phyloP scores from a whole-genome alignment of 2,329 filamentous ascomycete genomes.

The Fusarium sp. region DNA sequence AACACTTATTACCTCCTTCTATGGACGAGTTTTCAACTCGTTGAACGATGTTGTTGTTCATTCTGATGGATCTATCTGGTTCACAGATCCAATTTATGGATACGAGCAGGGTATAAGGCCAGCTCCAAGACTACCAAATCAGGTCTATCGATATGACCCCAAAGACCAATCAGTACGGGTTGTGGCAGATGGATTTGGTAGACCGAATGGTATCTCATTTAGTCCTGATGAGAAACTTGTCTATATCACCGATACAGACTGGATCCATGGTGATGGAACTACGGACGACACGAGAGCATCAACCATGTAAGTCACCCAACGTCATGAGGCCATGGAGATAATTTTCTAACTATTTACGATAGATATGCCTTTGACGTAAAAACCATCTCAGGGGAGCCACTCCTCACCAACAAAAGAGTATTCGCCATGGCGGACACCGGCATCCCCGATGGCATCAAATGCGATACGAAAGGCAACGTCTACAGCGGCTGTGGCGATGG shows the following conservation, averaged over 20 bases:
- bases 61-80: conserved; percentile 60
- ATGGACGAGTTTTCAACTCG: conserved; percentile 62
- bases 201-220: conserved; percentile 61
- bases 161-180: conserved; percentile 55
- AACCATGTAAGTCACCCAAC: conserved; percentile 43
- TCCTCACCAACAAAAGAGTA: conserved; percentile 61
- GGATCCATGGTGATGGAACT: conserved; percentile 51
- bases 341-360: not conserved
- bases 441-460: conserved; percentile 62
- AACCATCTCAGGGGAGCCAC: conserved; percentile 48
- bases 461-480: conserved; percentile 61
- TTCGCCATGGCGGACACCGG: conserved; percentile 64
- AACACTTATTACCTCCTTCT: conserved; percentile 54
- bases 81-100: conserved; percentile 64
- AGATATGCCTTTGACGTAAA: conserved; percentile 55
- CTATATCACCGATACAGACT: conserved; percentile 61
- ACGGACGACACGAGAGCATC: conserved; percentile 44
- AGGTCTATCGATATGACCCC: conserved; percentile 63
- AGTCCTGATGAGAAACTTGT: conserved; percentile 59
- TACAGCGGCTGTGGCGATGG: conserved; percentile 64
- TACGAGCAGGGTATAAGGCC: conserved; percentile 61
- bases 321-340: accelerated
- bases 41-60: conserved; percentile 62
- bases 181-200: conserved; percentile 61
- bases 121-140: conserved; percentile 57